phyloP scores from a whole-genome alignment of 208 protist species.

The Acanthamoeba sp. region DNA sequence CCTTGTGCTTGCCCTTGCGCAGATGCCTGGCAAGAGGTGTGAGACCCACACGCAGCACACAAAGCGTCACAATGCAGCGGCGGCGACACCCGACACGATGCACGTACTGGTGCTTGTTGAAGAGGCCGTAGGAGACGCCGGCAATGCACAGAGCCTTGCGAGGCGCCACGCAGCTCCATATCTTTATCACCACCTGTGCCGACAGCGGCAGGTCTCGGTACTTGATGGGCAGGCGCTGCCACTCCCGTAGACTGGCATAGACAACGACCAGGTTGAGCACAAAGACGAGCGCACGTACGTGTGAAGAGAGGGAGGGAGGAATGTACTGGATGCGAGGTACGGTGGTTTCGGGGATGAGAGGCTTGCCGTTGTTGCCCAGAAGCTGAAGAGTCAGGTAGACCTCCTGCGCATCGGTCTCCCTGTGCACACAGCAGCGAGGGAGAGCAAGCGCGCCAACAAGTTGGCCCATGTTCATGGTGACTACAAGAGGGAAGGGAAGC shows the following conservation, averaged over 20 bases:
- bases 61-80: too few relatives aligned
- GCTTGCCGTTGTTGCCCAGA: constrained; percentile 1
- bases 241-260: constrained; percentile 82
- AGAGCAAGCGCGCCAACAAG: background rate
- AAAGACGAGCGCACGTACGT: background rate
- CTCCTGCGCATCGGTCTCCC: constrained; percentile 25
- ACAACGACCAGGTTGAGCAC: background rate
- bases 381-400: constrained; percentile 28
- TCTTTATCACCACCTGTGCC: constrained; percentile 87
- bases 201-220: constrained; percentile 93
- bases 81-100: background rate
- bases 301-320: background rate
- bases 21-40: constrained; percentile 28
- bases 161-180: constrained; percentile 83
- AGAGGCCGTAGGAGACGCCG: constrained; percentile 78
- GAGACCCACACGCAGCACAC: background rate
- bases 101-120: constrained; percentile 62
- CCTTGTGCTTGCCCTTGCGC: constrained; percentile 80
- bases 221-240: constrained; percentile 89
- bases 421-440: background rate
- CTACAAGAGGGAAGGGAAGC: background rate
- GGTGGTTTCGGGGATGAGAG: constrained; percentile 17
- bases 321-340: constrained; percentile 33
- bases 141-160: constrained; percentile 74
- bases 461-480: background rate